phyloP scores from a whole-genome alignment of 352 stramenopile genomes.

The Poterioochromonas sp. region DNA sequence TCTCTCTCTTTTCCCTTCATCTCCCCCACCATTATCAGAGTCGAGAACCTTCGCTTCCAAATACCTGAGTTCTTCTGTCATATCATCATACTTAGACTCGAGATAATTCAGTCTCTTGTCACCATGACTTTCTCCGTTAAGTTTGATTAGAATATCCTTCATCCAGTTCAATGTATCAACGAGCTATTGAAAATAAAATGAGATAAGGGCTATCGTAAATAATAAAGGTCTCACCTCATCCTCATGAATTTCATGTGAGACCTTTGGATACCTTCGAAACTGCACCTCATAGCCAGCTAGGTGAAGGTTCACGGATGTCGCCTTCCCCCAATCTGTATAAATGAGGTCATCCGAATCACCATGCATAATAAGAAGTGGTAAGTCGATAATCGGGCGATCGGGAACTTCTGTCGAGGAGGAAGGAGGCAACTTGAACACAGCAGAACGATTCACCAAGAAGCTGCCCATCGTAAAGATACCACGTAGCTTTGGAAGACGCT shows the following conservation, averaged over 20 bases:
- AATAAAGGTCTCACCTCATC: not conserved
- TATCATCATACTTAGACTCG: no score
- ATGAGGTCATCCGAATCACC: not conserved
- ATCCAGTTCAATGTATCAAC: not conserved
- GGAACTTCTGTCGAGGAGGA: not conserved
- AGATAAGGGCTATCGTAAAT: not conserved
- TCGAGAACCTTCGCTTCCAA: no score
- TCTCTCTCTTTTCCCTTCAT: no score
- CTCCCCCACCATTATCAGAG: no score
- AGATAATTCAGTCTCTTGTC: no score
- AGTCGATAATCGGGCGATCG: not conserved
- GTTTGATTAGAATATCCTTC: no score
- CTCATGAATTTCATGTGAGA: not conserved
- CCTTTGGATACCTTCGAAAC: not conserved
- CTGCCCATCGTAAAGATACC: slow-evolving; percentile 10
- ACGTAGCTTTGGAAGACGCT: not conserved
- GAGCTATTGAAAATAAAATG: not conserved
- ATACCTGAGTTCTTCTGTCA: no score
- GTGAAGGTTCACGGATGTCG: not conserved
- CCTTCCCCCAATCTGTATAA: not conserved
- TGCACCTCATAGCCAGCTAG: not conserved
- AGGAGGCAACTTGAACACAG: not conserved
- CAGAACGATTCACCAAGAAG: not conserved
- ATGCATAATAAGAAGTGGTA: not conserved
- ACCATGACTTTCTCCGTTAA: no score